Percentiles rank a stretch among this genome's conserved stretches.
Evolutionary conservation across 73 alveolate genomes (phyloP).

Genomic region (Tetrahymena borealis): DNA sequence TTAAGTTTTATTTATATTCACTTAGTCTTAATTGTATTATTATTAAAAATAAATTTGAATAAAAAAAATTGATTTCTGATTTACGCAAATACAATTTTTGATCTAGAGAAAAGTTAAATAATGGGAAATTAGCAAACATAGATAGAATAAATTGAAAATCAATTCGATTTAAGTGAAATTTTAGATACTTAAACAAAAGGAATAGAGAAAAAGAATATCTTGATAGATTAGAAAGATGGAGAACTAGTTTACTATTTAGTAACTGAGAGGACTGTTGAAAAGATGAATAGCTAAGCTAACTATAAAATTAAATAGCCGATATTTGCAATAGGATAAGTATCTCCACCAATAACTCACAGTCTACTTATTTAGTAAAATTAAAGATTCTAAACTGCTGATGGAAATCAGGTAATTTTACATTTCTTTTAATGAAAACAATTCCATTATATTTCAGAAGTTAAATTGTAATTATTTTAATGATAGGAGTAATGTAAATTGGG

Average conservation of each 20-base stretch:
- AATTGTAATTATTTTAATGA: too few species aligned
- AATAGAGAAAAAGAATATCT: not conserved
- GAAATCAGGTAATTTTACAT: not conserved
- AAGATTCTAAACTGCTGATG: not conserved
- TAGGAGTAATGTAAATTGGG: not conserved
- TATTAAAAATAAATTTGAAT: too few species aligned
- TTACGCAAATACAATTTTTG: not conserved
- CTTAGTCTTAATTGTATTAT: too few species aligned
- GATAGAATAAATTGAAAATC: not conserved
- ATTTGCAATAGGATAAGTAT: not conserved
- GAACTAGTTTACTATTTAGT: not conserved
- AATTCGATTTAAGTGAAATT: not conserved
- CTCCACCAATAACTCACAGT: not conserved
- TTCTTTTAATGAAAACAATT: too few species aligned
- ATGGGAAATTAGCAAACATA: not conserved
- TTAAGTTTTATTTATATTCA: too few species aligned
- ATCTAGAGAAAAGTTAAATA: not conserved
- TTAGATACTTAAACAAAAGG: not conserved
- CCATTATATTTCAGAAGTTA: too few species aligned
- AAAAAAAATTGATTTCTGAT: not conserved
- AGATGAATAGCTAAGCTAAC: not conserved
- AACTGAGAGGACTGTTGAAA: not conserved
- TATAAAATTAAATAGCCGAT: not conserved
- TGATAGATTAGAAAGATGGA: not conserved
- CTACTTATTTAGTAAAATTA: not conserved